Evolutionary conservation across 208 protist species (phyloP).

Genomic region (Leishmania martiniquensis): DNA sequence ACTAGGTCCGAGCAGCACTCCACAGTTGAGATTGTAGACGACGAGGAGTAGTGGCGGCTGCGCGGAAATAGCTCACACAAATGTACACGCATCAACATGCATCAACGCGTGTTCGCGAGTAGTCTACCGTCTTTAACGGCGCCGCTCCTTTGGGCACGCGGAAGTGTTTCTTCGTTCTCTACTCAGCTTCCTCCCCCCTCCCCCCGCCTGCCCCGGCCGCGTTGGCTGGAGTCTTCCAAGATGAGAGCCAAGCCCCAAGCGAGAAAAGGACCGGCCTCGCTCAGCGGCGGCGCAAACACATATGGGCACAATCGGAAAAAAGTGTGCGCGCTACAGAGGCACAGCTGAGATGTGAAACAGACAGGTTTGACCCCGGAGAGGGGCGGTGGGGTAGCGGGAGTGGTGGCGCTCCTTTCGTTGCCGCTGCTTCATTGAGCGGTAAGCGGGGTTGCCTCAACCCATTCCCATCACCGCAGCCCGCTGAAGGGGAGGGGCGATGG

Average conservation of each 20-base stretch:
- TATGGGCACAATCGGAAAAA: neutral
- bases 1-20: neutral
- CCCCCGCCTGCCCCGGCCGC: neutral
- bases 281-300: neutral
- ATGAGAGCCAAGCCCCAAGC: neutral
- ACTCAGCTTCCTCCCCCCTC: conserved; percentile 3
- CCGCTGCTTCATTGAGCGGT: neutral
- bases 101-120: neutral
- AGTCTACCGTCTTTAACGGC: neutral
- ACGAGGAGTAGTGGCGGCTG: conserved; percentile 8
- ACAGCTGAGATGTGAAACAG: neutral
- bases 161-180: neutral
- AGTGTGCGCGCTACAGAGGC: neutral
- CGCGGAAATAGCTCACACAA: neutral
- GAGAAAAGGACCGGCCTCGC: neutral
- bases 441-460: neutral
- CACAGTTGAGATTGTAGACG: conserved; percentile 26
- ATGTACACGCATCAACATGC: neutral
- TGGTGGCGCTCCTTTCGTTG: neutral
- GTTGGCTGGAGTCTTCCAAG: neutral
- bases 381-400: neutral
- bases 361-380: neutral
- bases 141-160: neutral
- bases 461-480: neutral
- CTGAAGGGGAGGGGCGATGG: neutral